Conservation (phyloP, 352 stramenopile species). For the Pythium apleroticum region DNA sequence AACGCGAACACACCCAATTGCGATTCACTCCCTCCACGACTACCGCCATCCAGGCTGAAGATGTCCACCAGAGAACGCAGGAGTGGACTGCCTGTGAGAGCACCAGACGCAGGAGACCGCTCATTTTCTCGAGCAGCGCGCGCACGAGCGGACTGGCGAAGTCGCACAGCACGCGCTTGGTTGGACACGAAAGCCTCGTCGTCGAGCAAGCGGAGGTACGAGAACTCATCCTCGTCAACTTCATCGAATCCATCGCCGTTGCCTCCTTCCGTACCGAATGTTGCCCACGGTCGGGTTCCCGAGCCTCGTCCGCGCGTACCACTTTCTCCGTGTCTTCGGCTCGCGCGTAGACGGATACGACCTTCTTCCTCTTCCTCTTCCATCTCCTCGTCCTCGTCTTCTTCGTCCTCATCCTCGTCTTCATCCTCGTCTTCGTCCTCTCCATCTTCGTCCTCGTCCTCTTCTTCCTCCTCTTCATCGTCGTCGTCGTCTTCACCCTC, state of each 20-base stretch:
- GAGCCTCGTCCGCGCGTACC: constrained; percentile 29
- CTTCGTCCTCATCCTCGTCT: constrained; percentile 53
- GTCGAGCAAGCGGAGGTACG: constrained; percentile 72
- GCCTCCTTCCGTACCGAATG: constrained; percentile 63
- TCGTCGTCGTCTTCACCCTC: constrained; percentile 66
- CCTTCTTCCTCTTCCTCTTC: constrained; percentile 71
- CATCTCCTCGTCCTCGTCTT: constrained; percentile 66
- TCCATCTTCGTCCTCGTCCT: constrained; percentile 48
- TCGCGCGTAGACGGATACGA: constrained; percentile 47
- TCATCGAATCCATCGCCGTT: constrained; percentile 69
- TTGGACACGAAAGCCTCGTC: constrained; percentile 42
- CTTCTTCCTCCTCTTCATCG: constrained; percentile 57
- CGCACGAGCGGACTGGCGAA: constrained; percentile 2
- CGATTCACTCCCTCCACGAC: neutral
- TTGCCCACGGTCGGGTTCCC: constrained; percentile 51
- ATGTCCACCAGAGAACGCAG: constrained; percentile 33
- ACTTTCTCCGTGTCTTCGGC: constrained; percentile 17
- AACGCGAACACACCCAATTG: constrained; percentile 28
- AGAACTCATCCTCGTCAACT: constrained; percentile 85
- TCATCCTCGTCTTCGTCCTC: constrained; percentile 57
- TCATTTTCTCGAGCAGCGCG: constrained; percentile 11
- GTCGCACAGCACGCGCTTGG: constrained; percentile 15
- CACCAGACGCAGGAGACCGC: neutral
- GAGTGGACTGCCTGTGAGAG: neutral
- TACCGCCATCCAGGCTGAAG: constrained; percentile 29